Conservation (phyloP, 805 yeast genomes). For the Yarrowia yakushimensis region DNA sequence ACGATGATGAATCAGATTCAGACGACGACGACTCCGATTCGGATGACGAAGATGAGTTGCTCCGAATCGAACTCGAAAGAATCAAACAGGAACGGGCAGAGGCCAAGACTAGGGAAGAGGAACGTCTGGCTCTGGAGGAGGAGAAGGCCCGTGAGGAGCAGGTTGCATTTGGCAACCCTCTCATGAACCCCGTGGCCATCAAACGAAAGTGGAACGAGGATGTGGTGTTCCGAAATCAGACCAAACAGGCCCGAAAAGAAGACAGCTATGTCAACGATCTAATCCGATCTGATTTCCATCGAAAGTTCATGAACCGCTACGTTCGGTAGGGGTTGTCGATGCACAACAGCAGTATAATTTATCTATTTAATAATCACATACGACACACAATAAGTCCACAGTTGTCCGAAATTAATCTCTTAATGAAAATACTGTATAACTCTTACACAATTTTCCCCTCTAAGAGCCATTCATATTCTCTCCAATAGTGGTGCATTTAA, state of each 20-base stretch:
- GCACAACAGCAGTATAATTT: not conserved
- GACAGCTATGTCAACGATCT: constrained; percentile 38
- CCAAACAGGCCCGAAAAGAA: constrained; percentile 32
- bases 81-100: constrained; percentile 38
- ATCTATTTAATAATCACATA: not conserved
- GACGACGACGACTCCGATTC: constrained; percentile 29
- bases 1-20: constrained; percentile 11
- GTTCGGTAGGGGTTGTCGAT: constrained; percentile 28
- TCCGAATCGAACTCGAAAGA: constrained; percentile 38
- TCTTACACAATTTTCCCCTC: no score
- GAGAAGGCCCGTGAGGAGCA: constrained; percentile 27
- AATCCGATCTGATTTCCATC: constrained; percentile 41
- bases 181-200: constrained; percentile 33
- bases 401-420: no score
- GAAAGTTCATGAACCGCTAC: constrained; percentile 39
- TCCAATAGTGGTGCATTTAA: no score
- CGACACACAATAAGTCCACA: no score
- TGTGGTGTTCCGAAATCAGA: constrained; percentile 38
- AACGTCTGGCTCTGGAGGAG: constrained; percentile 30
- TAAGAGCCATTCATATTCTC: no score
- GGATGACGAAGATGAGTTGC: constrained; percentile 38
- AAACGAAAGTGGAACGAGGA: constrained; percentile 39
- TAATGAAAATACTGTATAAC: no score
- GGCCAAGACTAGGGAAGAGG: constrained; percentile 31
- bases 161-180: constrained; percentile 38